Evolutionary conservation across 176 grass and related monocot genomes (phyloP).

Genomic region (Lolium perenne): DNA sequence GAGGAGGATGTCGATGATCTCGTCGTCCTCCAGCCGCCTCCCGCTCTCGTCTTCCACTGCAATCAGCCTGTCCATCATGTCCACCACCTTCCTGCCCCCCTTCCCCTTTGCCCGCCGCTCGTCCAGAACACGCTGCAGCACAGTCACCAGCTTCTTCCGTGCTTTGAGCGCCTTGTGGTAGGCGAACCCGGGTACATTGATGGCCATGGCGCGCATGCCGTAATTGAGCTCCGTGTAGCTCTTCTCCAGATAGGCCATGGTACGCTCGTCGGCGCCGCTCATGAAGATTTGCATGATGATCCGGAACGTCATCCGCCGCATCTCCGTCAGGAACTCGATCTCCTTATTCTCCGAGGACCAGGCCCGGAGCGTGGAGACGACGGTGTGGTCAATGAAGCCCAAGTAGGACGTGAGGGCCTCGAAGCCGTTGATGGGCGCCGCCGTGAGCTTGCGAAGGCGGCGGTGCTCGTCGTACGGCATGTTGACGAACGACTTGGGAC

Average conservation of each 20-base stretch:
- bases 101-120: too few relatives aligned
- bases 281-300: too few relatives aligned
- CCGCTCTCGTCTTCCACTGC: constrained; percentile 66
- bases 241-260: too few relatives aligned
- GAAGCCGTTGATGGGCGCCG: constrained; percentile 80
- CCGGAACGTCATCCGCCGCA: too few relatives aligned
- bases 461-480: constrained; percentile 82
- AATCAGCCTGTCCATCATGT: constrained; percentile 91
- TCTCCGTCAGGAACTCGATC: too few relatives aligned
- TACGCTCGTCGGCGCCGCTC: too few relatives aligned
- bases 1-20: constrained; percentile 84
- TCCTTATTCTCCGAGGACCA: constrained; percentile 34
- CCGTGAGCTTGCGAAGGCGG: constrained; percentile 66
- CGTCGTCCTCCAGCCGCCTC: constrained; percentile 61
- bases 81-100: constrained; percentile 24
- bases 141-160: too few relatives aligned
- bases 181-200: too few relatives aligned
- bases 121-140: too few relatives aligned
- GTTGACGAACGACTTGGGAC: constrained; percentile 72
- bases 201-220: too few relatives aligned
- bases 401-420: constrained; percentile 86
- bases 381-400: constrained; percentile 71
- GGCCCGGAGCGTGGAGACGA: constrained; percentile 47
- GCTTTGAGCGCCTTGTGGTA: too few relatives aligned
- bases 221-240: too few relatives aligned